Base-by-base conservation (phyloP, 495 filamentous ascomycete genomes). In the Daldinia childiae region DNA sequence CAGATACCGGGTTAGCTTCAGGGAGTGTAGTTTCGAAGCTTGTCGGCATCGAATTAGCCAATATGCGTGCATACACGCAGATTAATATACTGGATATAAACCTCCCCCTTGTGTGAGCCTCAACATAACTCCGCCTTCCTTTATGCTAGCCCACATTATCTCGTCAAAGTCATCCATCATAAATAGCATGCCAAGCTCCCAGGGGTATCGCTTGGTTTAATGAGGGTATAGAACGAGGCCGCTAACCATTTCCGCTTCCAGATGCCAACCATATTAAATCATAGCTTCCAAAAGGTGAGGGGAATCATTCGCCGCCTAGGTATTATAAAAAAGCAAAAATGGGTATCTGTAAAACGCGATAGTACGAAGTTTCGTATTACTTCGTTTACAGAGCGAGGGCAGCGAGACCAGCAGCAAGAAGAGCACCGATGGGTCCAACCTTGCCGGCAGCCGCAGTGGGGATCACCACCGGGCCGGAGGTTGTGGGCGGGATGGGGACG, bases 401-500 rank as follows among this genome's bases (percentile, higher is more conserved):
- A 41, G 74, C 77, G 27, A 80, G 54, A 58, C 70, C 79, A 66
- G 60, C 77, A 30, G 73, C 69, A 57, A 79, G 55, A 51, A 80
- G 57, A 55, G 74, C 75, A 24, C 77, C 77, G 30, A 78, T 41
- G 38, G 79, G 69, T 11, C 72, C 73, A 11, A 69, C 30, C 66
- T 75, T 77, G 57, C 64, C 70, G 41, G 76, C 79, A 34, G 72
- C 79, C 6, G 64, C 77, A 8, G 76, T 78, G 38, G 75, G 73
- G 19, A 79, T 59, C 9, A 59, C 24, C 1, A 68, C 52, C 11
- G 75, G 58, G 45, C 41, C 36, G 24, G 63, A 66, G 30, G 48
- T 48, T 3, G 72, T 64, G 38, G 75, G 74, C 29, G 50, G 39
- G 19, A 65, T 41, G 58, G 73, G 66, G 17, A 63, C 61, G n/a